Conservation (phyloP, 2,329 filamentous ascomycete genomes). For the Hypoxylon sp. region DNA sequence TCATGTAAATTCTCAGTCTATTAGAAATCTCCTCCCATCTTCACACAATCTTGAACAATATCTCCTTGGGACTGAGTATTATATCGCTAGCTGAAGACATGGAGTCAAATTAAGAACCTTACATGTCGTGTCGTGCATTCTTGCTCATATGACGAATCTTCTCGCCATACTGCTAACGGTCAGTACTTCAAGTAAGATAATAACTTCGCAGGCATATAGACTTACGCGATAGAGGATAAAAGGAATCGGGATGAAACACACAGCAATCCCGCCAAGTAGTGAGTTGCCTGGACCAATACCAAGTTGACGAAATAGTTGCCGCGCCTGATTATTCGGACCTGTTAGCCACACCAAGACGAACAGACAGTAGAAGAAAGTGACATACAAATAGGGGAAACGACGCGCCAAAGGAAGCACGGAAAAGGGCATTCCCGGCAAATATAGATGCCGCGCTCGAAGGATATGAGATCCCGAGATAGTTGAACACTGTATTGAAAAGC, state of each 20-base stretch:
- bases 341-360: neutral
- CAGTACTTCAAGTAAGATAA: too few relatives aligned
- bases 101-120: neutral
- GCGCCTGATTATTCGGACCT: constrained; percentile 17
- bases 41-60: too few relatives aligned
- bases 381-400: constrained; percentile 40
- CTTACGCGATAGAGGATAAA: constrained; percentile 36
- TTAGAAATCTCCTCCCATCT: too few relatives aligned
- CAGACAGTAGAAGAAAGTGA: neutral
- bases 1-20: too few relatives aligned
- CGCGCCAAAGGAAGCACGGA: constrained; percentile 36
- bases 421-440: constrained; percentile 39
- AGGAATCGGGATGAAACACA: constrained; percentile 36
- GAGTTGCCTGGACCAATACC: constrained; percentile 36
- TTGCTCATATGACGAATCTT: constrained; percentile 30
- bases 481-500: constrained; percentile 42
- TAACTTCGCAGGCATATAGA: too few relatives aligned
- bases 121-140: constrained; percentile 17
- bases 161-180: constrained; percentile 20
- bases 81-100: too few relatives aligned
- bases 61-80: too few relatives aligned
- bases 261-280: constrained; percentile 34
- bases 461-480: constrained; percentile 40
- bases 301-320: constrained; percentile 31
- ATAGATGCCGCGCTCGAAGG: constrained; percentile 36